Percentiles rank a stretch among this genome's conserved stretches.
Evolutionary conservation across 2,329 filamentous ascomycete species (phyloP).

Genomic region (Pestalotiopsis sp.): DNA sequence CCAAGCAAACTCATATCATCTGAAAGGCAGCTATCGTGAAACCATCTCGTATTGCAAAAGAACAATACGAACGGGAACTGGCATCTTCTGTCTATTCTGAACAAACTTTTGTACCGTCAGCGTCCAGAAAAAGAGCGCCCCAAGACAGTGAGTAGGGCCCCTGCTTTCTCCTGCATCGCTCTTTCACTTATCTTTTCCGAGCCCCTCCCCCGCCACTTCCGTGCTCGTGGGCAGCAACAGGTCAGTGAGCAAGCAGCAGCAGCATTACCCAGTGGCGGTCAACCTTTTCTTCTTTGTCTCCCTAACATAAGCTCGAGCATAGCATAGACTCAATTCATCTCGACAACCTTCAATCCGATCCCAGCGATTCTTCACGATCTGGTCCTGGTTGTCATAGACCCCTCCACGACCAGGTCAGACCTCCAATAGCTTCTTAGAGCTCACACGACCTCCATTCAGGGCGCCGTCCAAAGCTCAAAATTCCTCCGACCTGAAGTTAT

Average conservation of each 20-base stretch:
- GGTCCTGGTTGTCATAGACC: neutral
- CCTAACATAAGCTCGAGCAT: conserved; percentile 11
- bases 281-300: conserved; percentile 4
- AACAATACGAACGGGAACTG: neutral
- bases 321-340: neutral
- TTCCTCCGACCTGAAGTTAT: neutral
- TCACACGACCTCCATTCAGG: neutral
- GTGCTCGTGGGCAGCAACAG: neutral
- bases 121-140: neutral
- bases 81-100: neutral
- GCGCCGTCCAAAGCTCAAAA: neutral
- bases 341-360: conserved; percentile 3
- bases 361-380: neutral
- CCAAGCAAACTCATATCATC: neutral
- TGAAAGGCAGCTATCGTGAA: conserved; percentile 4
- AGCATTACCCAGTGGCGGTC: conserved; percentile 5
- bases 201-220: conserved; percentile 1
- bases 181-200: neutral
- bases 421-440: neutral
- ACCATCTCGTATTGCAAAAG: neutral
- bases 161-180: neutral
- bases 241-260: too few relatives aligned
- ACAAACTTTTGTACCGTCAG: neutral
- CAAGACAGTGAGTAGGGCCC: neutral
- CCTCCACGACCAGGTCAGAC: neutral